These are phyloP conservation scores for Fomitopsis schrenkii DNA, from an alignment of 1,284 basidiomycete genomes.

Conservation along the genomic window DNA sequence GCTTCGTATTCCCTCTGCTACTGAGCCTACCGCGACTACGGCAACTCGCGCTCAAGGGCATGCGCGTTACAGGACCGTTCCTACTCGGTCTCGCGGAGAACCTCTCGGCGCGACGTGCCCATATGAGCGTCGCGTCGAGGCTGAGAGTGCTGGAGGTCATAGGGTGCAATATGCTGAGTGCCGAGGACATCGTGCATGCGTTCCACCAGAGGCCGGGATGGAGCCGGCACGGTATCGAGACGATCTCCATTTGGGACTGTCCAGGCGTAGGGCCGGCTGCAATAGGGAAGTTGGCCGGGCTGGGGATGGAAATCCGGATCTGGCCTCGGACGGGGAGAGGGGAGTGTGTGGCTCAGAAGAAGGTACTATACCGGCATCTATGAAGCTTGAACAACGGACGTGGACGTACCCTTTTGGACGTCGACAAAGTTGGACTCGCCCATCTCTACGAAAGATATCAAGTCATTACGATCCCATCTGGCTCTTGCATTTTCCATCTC, in stretches of 20 bases:
- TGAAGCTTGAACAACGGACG: background rate
- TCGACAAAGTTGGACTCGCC: too few species aligned
- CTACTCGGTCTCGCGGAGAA: slow-evolving; percentile 15
- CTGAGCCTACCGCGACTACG: slow-evolving; percentile 19
- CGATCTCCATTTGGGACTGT: background rate
- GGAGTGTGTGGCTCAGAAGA: background rate
- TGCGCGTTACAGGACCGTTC: slow-evolving; percentile 20
- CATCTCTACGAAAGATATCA: too few species aligned
- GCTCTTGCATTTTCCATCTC: too few species aligned
- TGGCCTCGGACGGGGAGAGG: background rate
- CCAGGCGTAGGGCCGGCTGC: background rate
- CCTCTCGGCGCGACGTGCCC: slow-evolving; percentile 12
- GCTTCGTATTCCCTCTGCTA: slow-evolving; percentile 23
- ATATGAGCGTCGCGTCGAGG: slow-evolving; percentile 9
- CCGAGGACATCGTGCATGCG: slow-evolving; percentile 20
- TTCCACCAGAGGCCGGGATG: slow-evolving; percentile 14
- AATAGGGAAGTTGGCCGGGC: background rate
- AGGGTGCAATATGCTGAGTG: slow-evolving; percentile 18
- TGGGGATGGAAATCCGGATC: background rate
- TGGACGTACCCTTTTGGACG: background rate
- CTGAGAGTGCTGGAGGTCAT: slow-evolving; percentile 24
- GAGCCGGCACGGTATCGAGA: background rate
- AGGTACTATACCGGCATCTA: background rate
- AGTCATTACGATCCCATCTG: too few species aligned
- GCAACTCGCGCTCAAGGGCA: slow-evolving; percentile 23